These are phyloP conservation scores for Apocynum venetum DNA, from an alignment of 257 asterid species.

Conservation along the genomic window DNA sequence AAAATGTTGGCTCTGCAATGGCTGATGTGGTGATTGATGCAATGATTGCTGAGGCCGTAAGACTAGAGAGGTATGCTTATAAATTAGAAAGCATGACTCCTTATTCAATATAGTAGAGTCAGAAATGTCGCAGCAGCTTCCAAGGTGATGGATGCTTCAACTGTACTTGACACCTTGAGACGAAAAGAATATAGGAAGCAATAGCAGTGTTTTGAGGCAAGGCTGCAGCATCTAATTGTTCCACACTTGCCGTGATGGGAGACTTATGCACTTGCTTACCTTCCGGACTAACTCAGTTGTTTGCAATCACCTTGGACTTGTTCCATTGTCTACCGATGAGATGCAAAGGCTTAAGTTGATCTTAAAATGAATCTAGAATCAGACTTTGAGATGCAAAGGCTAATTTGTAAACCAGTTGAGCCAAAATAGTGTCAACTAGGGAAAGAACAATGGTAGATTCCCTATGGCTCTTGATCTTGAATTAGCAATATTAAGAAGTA, in stretches of 20 bases:
- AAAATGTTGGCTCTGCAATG: slow-evolving; percentile 97
- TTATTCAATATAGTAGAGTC: not conserved
- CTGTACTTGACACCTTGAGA: not conserved
- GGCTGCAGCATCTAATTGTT: not conserved
- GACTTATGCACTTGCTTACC: not conserved
- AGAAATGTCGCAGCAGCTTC: not conserved
- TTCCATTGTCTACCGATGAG: not conserved
- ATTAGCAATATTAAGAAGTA: not conserved
- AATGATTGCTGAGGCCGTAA: slow-evolving; percentile 96
- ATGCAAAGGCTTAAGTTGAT: not conserved
- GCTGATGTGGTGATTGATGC: slow-evolving; percentile 99
- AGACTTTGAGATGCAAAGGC: not conserved
- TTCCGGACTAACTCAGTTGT: not conserved
- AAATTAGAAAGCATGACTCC: slow-evolving; percentile 2
- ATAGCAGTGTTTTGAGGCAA: not conserved
- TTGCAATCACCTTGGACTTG: not conserved
- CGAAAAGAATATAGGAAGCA: not conserved
- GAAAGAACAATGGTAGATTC: not conserved
- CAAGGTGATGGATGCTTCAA: not conserved
- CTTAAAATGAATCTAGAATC: not conserved
- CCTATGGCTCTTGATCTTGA: not conserved
- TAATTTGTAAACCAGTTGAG: not conserved
- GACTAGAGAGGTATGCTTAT: slow-evolving; percentile 72
- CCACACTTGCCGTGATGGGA: not conserved
- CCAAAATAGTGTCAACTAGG: not conserved